Evolutionary conservation across 2,329 filamentous ascomycete genomes (phyloP).

Genomic region (Drechslerella stenobrocha): DNA sequence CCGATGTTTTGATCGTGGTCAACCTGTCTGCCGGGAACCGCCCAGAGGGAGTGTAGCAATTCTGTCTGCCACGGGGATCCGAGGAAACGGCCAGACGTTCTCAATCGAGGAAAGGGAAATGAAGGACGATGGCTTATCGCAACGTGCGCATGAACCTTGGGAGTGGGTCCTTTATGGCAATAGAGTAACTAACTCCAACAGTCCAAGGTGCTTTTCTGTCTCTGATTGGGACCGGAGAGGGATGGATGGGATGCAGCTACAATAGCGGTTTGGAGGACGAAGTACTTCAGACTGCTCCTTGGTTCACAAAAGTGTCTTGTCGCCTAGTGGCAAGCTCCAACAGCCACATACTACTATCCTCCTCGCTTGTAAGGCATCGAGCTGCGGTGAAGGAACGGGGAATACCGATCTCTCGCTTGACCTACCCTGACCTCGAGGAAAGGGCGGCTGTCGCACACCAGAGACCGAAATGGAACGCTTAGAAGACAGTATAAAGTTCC

Average conservation of each 20-base stretch:
- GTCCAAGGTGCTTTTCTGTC: background rate
- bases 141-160: conserved; percentile 43
- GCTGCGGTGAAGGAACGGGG: conserved; percentile 20
- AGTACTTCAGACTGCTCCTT: background rate
- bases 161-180: conserved; percentile 32
- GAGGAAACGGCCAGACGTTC: conserved; percentile 1
- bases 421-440: conserved; percentile 38
- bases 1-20: too few species aligned
- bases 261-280: background rate
- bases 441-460: conserved; percentile 27
- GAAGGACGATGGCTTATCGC: conserved; percentile 40
- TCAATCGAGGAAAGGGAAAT: conserved; percentile 33
- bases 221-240: background rate
- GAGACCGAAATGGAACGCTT: conserved; percentile 17
- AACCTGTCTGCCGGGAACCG: too few species aligned
- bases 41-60: conserved; percentile 22
- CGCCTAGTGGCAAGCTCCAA: too few species aligned
- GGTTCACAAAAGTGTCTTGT: background rate
- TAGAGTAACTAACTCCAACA: conserved; percentile 22
- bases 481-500: conserved; percentile 39
- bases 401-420: conserved; percentile 45
- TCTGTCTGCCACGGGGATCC: conserved; percentile 7
- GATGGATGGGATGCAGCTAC: background rate
- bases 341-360: too few species aligned
- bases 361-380: background rate